Percentiles rank a stretch among this genome's conserved stretches.
Evolutionary conservation across 2,329 filamentous ascomycete genomes (phyloP).

Genomic region (Cercospora sp.): DNA sequence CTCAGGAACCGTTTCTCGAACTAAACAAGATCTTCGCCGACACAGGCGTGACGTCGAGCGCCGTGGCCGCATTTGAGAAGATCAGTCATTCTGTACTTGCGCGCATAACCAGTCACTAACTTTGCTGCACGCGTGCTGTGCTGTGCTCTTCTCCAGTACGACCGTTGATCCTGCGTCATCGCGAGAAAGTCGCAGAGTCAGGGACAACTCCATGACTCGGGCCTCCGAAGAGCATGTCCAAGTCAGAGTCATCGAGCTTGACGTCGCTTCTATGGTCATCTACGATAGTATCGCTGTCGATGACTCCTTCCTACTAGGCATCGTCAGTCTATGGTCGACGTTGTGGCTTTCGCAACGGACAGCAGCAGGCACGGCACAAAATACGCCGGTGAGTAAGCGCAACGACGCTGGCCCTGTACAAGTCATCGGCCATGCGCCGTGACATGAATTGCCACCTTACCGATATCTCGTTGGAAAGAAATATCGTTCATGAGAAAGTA

Average conservation of each 20-base stretch:
- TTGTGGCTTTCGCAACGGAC: neutral
- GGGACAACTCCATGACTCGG: neutral
- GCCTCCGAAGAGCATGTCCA: neutral
- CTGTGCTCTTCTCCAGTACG: neutral
- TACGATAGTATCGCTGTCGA: neutral
- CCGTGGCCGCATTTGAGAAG: neutral
- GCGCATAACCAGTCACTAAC: neutral
- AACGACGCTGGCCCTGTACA: neutral
- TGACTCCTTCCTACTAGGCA: neutral
- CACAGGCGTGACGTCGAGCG: neutral
- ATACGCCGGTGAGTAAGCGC: neutral
- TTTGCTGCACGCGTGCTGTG: neutral
- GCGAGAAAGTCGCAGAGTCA: neutral
- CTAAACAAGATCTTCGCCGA: neutral
- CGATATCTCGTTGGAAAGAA: neutral
- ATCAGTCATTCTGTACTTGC: neutral
- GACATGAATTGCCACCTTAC: neutral
- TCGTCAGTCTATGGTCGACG: neutral
- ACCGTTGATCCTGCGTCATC: neutral
- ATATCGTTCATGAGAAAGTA: neutral
- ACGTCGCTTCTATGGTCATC: neutral
- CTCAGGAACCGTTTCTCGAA: neutral
- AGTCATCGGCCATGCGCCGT: neutral
- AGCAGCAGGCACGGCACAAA: neutral
- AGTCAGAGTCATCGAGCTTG: neutral